These are phyloP conservation scores for Ascochyta koolunga DNA, from an alignment of 2,329 filamentous ascomycete species.

Conservation along the genomic window DNA sequence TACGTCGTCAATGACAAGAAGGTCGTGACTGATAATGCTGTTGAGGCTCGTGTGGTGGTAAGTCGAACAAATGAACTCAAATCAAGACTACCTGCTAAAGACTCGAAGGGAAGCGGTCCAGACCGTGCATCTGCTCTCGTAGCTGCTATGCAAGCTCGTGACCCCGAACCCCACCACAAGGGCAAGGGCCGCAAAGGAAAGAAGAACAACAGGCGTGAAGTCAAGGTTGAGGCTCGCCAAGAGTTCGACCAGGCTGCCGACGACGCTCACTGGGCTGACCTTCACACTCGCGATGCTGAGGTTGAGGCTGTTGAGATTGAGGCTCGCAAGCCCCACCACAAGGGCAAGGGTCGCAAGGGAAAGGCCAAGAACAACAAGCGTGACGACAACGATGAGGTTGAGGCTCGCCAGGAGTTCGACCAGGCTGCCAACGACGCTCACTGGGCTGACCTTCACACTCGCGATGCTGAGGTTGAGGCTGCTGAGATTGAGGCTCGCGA, in stretches of 20 bases:
- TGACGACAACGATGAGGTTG: not conserved
- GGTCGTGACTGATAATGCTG: slow-evolving; percentile 24
- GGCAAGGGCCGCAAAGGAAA: slow-evolving; percentile 14
- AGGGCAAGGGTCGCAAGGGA: slow-evolving; percentile 1
- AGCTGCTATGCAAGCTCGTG: slow-evolving; percentile 28
- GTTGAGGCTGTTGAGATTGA: slow-evolving; percentile 3
- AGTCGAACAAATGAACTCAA: slow-evolving; percentile 4
- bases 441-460: not conserved
- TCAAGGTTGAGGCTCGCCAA: not conserved
- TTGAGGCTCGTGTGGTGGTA: slow-evolving; percentile 38
- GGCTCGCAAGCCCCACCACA: slow-evolving; percentile 15
- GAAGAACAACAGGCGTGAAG: slow-evolving; percentile 13
- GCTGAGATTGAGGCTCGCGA: too few relatives aligned
- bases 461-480: too few relatives aligned
- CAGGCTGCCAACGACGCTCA: not conserved
- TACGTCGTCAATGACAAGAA: slow-evolving; percentile 41
- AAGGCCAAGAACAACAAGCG: slow-evolving; percentile 8
- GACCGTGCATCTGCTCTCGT: slow-evolving; percentile 27
- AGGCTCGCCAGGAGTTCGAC: not conserved
- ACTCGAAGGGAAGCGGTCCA: slow-evolving; percentile 31
- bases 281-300: not conserved
- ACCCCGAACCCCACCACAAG: slow-evolving; percentile 23
- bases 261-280: slow-evolving; percentile 5
- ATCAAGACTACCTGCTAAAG: slow-evolving; percentile 12
- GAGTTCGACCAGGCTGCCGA: not conserved